Conservation (phyloP, 1,284 basidiomycete genomes). For the Leucoagaricus sp. region DNA sequence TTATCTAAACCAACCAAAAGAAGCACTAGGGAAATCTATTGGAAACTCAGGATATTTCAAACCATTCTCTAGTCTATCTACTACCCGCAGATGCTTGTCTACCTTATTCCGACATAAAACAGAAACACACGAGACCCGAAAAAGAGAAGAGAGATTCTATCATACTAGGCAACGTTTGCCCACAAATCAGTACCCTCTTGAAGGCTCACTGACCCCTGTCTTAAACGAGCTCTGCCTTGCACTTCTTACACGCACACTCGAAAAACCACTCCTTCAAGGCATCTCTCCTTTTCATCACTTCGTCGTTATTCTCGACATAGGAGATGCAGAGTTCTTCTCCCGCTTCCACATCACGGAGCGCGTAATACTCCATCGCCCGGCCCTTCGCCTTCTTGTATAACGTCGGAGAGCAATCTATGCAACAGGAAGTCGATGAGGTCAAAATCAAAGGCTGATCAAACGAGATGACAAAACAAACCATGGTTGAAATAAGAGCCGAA, state of each 20-base stretch:
- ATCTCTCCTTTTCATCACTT: constrained; percentile 36
- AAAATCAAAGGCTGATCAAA: constrained; percentile 6
- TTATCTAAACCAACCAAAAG: too few species aligned
- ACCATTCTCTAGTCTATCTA: too few species aligned
- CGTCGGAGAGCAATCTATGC: constrained; percentile 59
- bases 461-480: constrained; percentile 36
- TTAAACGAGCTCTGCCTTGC: constrained; percentile 27
- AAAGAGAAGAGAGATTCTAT: too few species aligned
- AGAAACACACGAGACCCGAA: too few species aligned
- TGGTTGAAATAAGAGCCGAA: constrained; percentile 70
- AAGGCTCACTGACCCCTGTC: too few species aligned
- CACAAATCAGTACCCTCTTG: too few species aligned
- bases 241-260: constrained; percentile 48
- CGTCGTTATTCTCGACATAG: constrained; percentile 49
- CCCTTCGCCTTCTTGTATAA: constrained; percentile 51
- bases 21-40: too few species aligned
- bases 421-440: background rate
- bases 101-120: too few species aligned
- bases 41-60: too few species aligned
- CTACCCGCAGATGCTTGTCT: too few species aligned
- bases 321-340: constrained; percentile 62
- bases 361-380: constrained; percentile 50
- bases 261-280: constrained; percentile 56
- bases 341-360: constrained; percentile 40
- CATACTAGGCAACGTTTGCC: too few species aligned